These are phyloP conservation scores for Mortierella sp. DNA, from an alignment of 371 early-diverging fungal species.

Conservation along the genomic window DNA sequence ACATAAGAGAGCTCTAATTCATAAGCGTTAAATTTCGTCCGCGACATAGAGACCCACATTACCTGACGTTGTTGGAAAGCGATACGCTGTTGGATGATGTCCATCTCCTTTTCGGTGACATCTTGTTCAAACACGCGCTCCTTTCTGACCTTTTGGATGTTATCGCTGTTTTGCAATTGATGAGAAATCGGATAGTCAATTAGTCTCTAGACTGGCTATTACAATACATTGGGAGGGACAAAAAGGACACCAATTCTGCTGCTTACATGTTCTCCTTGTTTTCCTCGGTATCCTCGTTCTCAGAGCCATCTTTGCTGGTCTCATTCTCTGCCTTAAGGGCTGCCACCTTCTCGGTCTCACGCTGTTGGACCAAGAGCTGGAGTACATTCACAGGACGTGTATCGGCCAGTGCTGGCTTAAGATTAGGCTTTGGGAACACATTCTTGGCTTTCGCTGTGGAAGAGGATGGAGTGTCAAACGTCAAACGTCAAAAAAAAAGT, in stretches of 20 bases:
- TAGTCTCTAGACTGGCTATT: too few relatives aligned
- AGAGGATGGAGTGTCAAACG: background rate
- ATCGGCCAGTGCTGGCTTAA: constrained; percentile 39
- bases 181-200: too few relatives aligned
- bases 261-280: constrained; percentile 55
- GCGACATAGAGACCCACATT: background rate
- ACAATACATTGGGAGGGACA: background rate
- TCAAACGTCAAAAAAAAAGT: background rate
- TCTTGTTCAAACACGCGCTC: constrained; percentile 88
- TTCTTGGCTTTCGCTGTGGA: constrained; percentile 32
- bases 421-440: constrained; percentile 16
- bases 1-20: too few relatives aligned
- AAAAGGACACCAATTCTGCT: background rate
- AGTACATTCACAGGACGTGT: constrained; percentile 48
- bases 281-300: constrained; percentile 43
- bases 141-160: constrained; percentile 85
- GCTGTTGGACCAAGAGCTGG: constrained; percentile 33
- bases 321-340: constrained; percentile 42
- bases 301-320: constrained; percentile 38
- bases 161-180: constrained; percentile 65
- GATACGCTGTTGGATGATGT: constrained; percentile 88
- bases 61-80: constrained; percentile 87
- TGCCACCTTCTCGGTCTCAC: constrained; percentile 33
- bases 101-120: constrained; percentile 87
- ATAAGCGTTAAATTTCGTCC: too few relatives aligned